Evolutionary conservation across 495 filamentous ascomycete species (phyloP).

Genomic region (Chaetomidium leptoderma): DNA sequence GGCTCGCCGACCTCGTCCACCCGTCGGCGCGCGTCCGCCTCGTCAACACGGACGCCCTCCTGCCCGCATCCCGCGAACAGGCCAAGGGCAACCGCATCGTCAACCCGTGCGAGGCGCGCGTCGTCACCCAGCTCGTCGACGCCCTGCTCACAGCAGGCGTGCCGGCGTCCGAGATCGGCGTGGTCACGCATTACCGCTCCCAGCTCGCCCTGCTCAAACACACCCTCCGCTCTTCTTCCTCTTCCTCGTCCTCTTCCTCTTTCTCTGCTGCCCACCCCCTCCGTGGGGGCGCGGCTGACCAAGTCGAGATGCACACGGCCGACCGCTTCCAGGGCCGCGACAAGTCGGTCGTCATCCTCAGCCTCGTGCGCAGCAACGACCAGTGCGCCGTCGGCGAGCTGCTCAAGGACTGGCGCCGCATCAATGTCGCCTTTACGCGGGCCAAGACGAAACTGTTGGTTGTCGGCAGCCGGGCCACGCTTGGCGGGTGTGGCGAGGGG

Average conservation of each 20-base stretch:
- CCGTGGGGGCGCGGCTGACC: constrained; percentile 27
- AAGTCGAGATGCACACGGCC: constrained; percentile 89
- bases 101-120: constrained; percentile 71
- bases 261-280: background rate
- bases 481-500: constrained; percentile 58
- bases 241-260: constrained; percentile 4
- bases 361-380: constrained; percentile 81
- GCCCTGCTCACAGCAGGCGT: constrained; percentile 70
- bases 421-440: constrained; percentile 92
- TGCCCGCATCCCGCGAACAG: constrained; percentile 63
- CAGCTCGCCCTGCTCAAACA: constrained; percentile 62
- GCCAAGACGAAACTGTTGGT: constrained; percentile 87
- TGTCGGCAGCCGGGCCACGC: constrained; percentile 71
- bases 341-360: constrained; percentile 84
- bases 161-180: constrained; percentile 72
- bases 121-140: constrained; percentile 75
- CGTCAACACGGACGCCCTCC: constrained; percentile 78
- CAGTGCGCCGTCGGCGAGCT: constrained; percentile 77
- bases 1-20: constrained; percentile 72
- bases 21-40: constrained; percentile 71
- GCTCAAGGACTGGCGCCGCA: constrained; percentile 83
- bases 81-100: constrained; percentile 76
- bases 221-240: constrained; percentile 31
- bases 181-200: constrained; percentile 96
- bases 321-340: constrained; percentile 96